Evolutionary conservation across 2,329 filamentous ascomycete species (phyloP).

Genomic region (Xylariaceae sp.): DNA sequence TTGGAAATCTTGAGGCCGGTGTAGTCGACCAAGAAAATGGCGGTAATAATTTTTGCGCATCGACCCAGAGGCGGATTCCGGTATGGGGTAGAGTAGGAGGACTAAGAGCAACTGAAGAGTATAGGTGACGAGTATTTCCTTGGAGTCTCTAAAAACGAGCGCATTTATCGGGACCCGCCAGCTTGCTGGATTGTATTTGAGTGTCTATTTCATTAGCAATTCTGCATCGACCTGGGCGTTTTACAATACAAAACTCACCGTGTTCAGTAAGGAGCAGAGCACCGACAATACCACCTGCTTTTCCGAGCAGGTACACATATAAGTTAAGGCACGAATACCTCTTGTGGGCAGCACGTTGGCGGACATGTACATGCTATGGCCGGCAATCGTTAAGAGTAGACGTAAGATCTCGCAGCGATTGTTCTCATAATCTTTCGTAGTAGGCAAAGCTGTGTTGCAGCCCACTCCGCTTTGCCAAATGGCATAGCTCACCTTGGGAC

Average conservation of each 20-base stretch:
- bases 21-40: constrained; percentile 84
- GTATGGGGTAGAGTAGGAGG: constrained; percentile 80
- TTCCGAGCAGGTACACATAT: constrained; percentile 81
- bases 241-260: constrained; percentile 50
- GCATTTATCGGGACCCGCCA: constrained; percentile 96
- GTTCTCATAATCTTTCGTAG: constrained; percentile 87
- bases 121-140: constrained; percentile 86
- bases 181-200: constrained; percentile 92
- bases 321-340: constrained; percentile 80
- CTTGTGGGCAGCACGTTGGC: constrained; percentile 73
- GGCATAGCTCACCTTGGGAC: constrained; percentile 80
- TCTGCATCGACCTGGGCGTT: no score
- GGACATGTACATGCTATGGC: constrained; percentile 91
- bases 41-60: constrained; percentile 88
- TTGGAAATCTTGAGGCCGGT: constrained; percentile 94
- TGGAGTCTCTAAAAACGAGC: constrained; percentile 84
- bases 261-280: constrained; percentile 90
- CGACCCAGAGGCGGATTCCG: constrained; percentile 62
- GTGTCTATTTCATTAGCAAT: constrained; percentile 51
- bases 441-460: constrained; percentile 82
- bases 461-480: constrained; percentile 99
- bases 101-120: constrained; percentile 87
- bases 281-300: constrained; percentile 89
- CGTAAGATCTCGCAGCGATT: constrained; percentile 89
- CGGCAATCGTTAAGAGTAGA: constrained; percentile 77